Conservation (phyloP, 2,329 filamentous ascomycete species). For the Fusarium euwallaceae region DNA sequence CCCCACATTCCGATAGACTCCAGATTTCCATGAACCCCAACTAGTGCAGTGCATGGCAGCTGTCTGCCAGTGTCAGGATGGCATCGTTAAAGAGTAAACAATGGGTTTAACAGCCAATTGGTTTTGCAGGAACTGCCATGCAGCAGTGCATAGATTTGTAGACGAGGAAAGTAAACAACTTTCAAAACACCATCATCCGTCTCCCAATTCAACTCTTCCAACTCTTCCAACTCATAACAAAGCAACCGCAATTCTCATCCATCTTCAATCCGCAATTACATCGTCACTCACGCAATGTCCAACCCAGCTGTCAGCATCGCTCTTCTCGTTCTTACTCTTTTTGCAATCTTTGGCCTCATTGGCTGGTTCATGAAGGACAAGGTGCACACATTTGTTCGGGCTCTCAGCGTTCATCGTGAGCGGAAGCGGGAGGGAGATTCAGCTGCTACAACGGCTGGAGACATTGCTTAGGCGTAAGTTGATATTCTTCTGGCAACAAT, state of each 20-base stretch:
- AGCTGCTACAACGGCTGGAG: slow-evolving; percentile 19
- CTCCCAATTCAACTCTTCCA: not conserved
- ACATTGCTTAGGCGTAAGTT: slow-evolving; percentile 30
- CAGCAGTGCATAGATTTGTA: not conserved
- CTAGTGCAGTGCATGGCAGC: slow-evolving; percentile 8
- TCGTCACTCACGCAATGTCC: slow-evolving; percentile 38
- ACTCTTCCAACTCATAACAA: not conserved
- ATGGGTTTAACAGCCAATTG: not conserved
- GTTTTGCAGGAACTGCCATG: not conserved
- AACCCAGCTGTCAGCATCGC: slow-evolving; percentile 49
- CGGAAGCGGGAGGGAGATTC: slow-evolving; percentile 23
- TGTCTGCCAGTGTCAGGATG: slow-evolving; percentile 22
- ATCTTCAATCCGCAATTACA: not conserved
- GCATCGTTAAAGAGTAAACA: slow-evolving; percentile 1
- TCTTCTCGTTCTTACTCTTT: slow-evolving; percentile 50
- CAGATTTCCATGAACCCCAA: slow-evolving; percentile 25
- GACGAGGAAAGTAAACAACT: not conserved
- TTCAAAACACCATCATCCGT: not conserved
- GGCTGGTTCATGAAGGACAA: slow-evolving; percentile 48
- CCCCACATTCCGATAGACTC: slow-evolving; percentile 40
- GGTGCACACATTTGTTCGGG: slow-evolving; percentile 49
- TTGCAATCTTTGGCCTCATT: slow-evolving; percentile 47
- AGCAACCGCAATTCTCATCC: not conserved
- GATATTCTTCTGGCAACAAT: not conserved
- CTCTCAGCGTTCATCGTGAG: slow-evolving; percentile 41